Evolutionary conservation across 2,329 filamentous ascomycete species (phyloP), one percentile per base, ranked within the genome.

Genomic region (Sclerotinia spermophila): DNA sequence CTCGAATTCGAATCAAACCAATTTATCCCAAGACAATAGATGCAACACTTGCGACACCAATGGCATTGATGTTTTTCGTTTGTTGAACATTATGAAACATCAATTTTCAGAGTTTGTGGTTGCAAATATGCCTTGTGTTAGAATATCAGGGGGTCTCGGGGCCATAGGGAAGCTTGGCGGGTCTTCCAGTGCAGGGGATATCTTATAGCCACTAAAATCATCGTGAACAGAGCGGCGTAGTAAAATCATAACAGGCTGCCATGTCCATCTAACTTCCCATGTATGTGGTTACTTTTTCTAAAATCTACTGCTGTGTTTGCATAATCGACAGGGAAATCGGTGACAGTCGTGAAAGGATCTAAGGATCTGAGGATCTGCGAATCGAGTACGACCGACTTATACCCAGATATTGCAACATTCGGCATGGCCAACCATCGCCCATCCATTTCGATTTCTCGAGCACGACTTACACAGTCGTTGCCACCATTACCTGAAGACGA

Each of bases 391-490:
- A 58, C 64, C 65, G 48, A 58, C 64, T 58, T 67, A 42, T 58
- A 55, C 51, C 17, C 42, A 58, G n/a, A 58, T 58, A 67, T 21
- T 27, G 24, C 48, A n/a, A 67, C 10, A 58, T 58, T 55, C 59
- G 38, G 65, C 35, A 76, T 76, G 75, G 53, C 72, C 69, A 73
- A 72, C 58, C 72, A 72, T 58, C 71, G 53, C 45, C 73, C 71
- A 67, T 67, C 67, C 19, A 59, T 64, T 21, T 75, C 75, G 27
- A 68, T 77, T 48, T 68, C 73, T 55, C 72, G 70, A 45, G 71
- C 68, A n/a, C 72, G 73, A 73, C 67, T 77, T 2, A 60, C 72
- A 56, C 74, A 75, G 45, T 72, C 73, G 30, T 67, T 77, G 61
- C 75, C 76, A 69, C 74, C 76, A 56, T 68, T 76, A 7, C 75